phyloP scores from a whole-genome alignment of 305 asterid genomes.

The Fraxinus greggii region DNA sequence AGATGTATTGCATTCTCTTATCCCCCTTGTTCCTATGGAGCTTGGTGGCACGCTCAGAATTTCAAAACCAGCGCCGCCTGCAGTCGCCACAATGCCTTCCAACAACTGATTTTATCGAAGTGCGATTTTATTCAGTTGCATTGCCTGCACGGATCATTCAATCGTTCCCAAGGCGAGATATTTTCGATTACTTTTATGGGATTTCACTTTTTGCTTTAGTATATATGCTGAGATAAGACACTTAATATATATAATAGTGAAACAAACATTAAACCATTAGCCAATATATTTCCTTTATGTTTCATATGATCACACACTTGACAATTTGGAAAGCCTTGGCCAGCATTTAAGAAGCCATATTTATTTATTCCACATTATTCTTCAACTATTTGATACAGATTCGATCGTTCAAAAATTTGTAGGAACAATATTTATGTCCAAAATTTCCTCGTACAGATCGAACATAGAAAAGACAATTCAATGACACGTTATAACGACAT shows the following conservation, averaged over 20 bases:
- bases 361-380: slow-evolving; percentile 1
- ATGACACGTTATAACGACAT: neutral
- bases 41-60: slow-evolving; percentile 65
- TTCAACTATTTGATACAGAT: slow-evolving; percentile 2
- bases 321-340: neutral
- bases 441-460: neutral
- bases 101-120: neutral
- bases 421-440: neutral
- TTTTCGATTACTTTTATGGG: neutral
- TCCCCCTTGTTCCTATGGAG: slow-evolving; percentile 67
- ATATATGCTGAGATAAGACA: neutral
- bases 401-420: neutral
- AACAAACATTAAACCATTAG: neutral
- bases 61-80: neutral
- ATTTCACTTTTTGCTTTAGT: neutral
- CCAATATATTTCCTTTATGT: neutral
- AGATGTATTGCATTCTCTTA: slow-evolving; percentile 70
- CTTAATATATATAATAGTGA: neutral
- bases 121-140: neutral
- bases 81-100: neutral
- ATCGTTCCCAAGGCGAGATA: neutral
- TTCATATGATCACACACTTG: neutral
- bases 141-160: neutral
- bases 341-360: neutral
- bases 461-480: neutral